phyloP scores from a whole-genome alignment of 805 yeast genomes.

The Schwanniomyces pseudopolymorphus region DNA sequence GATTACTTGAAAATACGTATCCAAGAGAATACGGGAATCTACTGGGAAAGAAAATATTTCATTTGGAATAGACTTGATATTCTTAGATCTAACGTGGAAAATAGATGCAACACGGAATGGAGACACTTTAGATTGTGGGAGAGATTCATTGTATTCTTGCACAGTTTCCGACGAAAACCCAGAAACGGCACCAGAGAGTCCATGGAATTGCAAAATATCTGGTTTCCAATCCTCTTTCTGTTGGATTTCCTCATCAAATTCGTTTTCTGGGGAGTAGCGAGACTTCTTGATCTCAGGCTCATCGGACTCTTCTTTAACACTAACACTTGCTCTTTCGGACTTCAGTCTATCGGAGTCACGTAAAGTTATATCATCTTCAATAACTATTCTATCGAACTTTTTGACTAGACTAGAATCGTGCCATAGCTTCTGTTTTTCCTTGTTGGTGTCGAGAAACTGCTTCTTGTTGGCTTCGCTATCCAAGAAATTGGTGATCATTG shows the following conservation, averaged over 20 bases:
- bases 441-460: slow-evolving; percentile 2
- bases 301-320: background rate
- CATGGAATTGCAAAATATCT: slow-evolving; percentile 10
- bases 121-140: slow-evolving; percentile 7
- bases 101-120: slow-evolving; percentile 24
- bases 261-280: slow-evolving; percentile 8
- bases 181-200: slow-evolving; percentile 8
- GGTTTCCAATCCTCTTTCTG: slow-evolving; percentile 3
- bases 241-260: slow-evolving; percentile 7
- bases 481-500: slow-evolving; percentile 2
- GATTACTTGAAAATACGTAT: slow-evolving; percentile 16
- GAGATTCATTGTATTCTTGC: slow-evolving; percentile 13
- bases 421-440: background rate
- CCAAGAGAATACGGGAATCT: slow-evolving; percentile 10
- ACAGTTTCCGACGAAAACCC: slow-evolving; percentile 18
- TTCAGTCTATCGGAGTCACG: background rate
- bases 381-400: slow-evolving; percentile 8
- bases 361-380: slow-evolving; percentile 4
- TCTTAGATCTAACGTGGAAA: slow-evolving; percentile 17
- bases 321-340: background rate
- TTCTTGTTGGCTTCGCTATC: slow-evolving; percentile 3
- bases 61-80: slow-evolving; percentile 7
- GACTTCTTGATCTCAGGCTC: background rate
- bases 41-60: slow-evolving; percentile 18
- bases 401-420: slow-evolving; percentile 2